A percentile compares a stretch with the other conserved stretches of the same genome.
These are phyloP conservation scores for Microglena sp. DNA, from an alignment of 139 green algal species.

Conservation along the genomic window DNA sequence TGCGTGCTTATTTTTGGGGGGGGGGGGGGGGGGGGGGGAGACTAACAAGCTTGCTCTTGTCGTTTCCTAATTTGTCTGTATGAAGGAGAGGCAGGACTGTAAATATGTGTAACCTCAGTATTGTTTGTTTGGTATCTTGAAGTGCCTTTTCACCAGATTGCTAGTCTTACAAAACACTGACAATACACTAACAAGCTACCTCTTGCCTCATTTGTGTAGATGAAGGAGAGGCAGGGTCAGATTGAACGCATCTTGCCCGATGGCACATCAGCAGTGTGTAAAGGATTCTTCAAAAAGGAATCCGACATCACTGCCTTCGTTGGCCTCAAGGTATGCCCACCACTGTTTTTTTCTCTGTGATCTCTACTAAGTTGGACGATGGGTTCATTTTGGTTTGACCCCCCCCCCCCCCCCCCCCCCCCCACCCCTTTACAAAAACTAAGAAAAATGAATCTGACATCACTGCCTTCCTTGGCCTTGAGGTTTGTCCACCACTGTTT, in stretches of 20 bases:
- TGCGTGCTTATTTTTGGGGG: too few relatives aligned
- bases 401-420: too few relatives aligned
- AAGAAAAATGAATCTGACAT: neutral
- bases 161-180: too few relatives aligned
- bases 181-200: too few relatives aligned
- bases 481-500: neutral
- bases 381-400: too few relatives aligned
- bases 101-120: neutral
- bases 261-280: conserved; percentile 61
- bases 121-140: neutral
- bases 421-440: neutral
- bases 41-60: too few relatives aligned
- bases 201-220: too few relatives aligned
- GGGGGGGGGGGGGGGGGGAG: too few relatives aligned
- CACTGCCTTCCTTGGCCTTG: neutral
- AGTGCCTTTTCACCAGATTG: too few relatives aligned
- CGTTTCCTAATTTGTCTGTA: too few relatives aligned
- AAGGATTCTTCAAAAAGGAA: conserved; percentile 90
- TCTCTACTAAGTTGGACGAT: neutral
- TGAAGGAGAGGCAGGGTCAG: conserved; percentile 61
- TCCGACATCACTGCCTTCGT: conserved; percentile 76
- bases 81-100: conserved; percentile 46
- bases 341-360: neutral
- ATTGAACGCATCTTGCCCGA: conserved; percentile 67
- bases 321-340: conserved; percentile 41